Percentiles rank a stretch among this genome's conserved stretches.
phyloP scores from a whole-genome alignment of 208 protist species.

The Endotrypanum monterogeii region DNA sequence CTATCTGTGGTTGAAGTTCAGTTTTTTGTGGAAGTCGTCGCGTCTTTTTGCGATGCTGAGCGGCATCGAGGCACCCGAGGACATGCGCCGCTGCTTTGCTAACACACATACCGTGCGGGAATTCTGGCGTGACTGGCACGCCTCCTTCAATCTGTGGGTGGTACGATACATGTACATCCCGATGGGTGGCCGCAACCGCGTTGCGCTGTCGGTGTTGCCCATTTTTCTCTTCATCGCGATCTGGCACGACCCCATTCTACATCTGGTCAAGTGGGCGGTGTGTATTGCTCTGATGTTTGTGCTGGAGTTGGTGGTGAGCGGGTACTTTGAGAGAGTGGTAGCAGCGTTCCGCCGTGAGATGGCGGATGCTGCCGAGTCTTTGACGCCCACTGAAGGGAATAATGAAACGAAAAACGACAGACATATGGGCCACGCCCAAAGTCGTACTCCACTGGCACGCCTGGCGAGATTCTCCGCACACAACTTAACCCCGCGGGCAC shows the following conservation, averaged over 20 bases:
- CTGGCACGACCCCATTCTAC: constrained; percentile 91
- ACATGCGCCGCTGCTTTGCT: constrained; percentile 88
- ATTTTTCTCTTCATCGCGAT: constrained; percentile 94
- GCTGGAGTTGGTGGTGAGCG: constrained; percentile 47
- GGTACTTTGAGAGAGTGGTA: constrained; percentile 20
- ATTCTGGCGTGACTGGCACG: constrained; percentile 95
- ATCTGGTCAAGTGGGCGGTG: constrained; percentile 72
- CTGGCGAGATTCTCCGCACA: constrained; percentile 21
- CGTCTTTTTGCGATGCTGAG: constrained; percentile 77
- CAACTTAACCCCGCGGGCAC: constrained; percentile 12
- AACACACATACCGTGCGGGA: constrained; percentile 83
- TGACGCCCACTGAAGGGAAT: not conserved
- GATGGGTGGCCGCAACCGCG: constrained; percentile 68
- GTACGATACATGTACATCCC: constrained; percentile 95
- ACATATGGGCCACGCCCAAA: not conserved
- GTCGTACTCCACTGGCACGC: constrained; percentile 1
- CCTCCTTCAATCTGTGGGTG: constrained; percentile 94
- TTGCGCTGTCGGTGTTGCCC: constrained; percentile 70
- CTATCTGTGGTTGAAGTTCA: constrained; percentile 93
- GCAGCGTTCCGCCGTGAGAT: constrained; percentile 29
- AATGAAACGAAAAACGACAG: not conserved
- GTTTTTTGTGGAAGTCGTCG: constrained; percentile 88
- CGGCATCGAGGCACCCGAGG: constrained; percentile 88
- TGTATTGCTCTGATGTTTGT: constrained; percentile 59
- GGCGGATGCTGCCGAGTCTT: not conserved